Percentiles rank a stretch among this genome's conserved stretches.
phyloP scores from a whole-genome alignment of 208 protist species.

The Plasmodiophora brassicae region DNA sequence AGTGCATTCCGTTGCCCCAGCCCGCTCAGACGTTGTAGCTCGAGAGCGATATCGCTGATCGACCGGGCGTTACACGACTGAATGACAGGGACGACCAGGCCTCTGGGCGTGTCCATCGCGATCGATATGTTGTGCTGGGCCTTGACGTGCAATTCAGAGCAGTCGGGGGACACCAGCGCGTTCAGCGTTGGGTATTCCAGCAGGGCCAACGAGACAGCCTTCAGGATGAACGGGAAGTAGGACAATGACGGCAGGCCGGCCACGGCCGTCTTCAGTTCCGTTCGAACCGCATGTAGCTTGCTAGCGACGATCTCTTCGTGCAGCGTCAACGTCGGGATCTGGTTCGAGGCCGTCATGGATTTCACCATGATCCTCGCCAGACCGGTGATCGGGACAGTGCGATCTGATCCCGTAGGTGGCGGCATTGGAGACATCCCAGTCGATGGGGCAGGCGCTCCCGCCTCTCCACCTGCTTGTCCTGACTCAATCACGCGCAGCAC shows the following conservation, averaged over 20 bases:
- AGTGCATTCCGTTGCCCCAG: constrained; percentile 48
- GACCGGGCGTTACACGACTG: constrained; percentile 74
- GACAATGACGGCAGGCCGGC: constrained; percentile 3
- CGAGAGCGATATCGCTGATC: constrained; percentile 79
- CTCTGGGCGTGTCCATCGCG: constrained; percentile 82
- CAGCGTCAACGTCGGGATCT: background rate
- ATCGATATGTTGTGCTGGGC: constrained; percentile 43
- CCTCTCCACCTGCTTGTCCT: background rate
- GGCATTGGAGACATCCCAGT: background rate
- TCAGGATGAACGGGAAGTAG: background rate
- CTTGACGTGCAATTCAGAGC: constrained; percentile 12
- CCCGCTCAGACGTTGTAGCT: constrained; percentile 75
- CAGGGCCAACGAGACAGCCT: constrained; percentile 43
- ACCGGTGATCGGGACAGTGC: constrained; percentile 48
- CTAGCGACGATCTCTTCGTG: constrained; percentile 13
- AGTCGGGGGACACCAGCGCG: constrained; percentile 17
- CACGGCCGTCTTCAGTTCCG: background rate
- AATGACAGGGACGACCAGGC: constrained; percentile 86
- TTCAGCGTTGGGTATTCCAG: constrained; percentile 36
- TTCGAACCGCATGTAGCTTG: background rate
- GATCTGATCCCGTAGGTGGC: constrained; percentile 1
- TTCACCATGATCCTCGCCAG: constrained; percentile 78
- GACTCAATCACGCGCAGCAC: constrained; percentile 56
- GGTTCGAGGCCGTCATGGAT: constrained; percentile 6
- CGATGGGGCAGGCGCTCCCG: background rate